Conservation (phyloP, 1,284 basidiomycete species). For the Naganishia cerealis region DNA sequence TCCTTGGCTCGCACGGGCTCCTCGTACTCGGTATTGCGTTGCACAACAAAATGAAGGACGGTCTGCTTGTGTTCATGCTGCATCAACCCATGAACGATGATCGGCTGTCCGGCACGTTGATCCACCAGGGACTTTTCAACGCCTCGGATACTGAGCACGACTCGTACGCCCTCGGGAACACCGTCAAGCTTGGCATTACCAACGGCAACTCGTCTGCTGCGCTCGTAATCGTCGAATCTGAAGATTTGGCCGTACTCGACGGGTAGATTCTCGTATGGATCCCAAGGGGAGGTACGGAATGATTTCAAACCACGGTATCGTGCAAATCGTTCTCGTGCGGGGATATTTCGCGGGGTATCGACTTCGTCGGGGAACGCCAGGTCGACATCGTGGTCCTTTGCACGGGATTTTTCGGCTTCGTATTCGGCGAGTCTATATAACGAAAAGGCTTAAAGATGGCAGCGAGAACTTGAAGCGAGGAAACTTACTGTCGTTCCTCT, state of each 20-base stretch:
- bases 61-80: constrained; percentile 97
- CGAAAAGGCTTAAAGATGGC: background rate
- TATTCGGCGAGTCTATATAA: constrained; percentile 65
- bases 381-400: constrained; percentile 69
- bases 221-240: constrained; percentile 91
- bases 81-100: constrained; percentile 78
- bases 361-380: constrained; percentile 91
- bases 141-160: constrained; percentile 70
- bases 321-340: constrained; percentile 84
- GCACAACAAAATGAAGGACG: constrained; percentile 87
- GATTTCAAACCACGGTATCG: constrained; percentile 87
- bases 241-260: constrained; percentile 92
- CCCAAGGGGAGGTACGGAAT: constrained; percentile 94
- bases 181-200: constrained; percentile 18
- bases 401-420: constrained; percentile 57
- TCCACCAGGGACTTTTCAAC: constrained; percentile 62
- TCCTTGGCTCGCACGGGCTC: constrained; percentile 91
- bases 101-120: constrained; percentile 58
- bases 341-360: constrained; percentile 88
- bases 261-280: constrained; percentile 94
- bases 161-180: constrained; percentile 71
- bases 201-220: constrained; percentile 74
- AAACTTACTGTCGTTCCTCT: constrained; percentile 67
- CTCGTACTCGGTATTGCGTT: constrained; percentile 91
- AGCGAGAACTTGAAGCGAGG: constrained; percentile 6